Evolutionary conservation across 805 yeast species (phyloP), one percentile per base, ranked within the genome.

Genomic region (Pichia eremophila): DNA sequence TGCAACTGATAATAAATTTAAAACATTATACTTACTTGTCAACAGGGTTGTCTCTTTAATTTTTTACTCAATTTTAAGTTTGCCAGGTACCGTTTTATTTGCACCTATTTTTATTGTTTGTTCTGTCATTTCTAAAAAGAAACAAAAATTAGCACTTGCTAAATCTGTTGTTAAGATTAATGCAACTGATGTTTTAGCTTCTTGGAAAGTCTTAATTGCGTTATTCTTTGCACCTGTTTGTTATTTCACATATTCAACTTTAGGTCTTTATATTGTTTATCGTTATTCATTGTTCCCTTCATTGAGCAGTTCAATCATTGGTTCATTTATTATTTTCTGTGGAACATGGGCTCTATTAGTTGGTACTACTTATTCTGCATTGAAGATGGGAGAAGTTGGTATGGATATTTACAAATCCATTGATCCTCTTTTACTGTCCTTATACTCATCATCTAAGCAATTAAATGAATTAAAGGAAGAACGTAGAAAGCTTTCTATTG

Each of bases 121-220:
- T 40, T 83, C 83, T 57, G 66, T 70, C 43, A 82, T 86, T 40
- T 86, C 97, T 1, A 69, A 67, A 25, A 73, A 74, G 52, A 88
- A 90, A 64, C 91, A 89, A 25, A 72, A 69, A 47, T 71, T 76
- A 40, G 99, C 98, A 0, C 71, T 91, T 51, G 88, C 87, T 15
- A 77, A 74, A n/a, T 89, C 97, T 0, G 72, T 84, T 1, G 99
- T 91, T 17, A 91, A 91, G 62, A 81, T 91, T 50, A 81, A 78
- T 56, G 99, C 95, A 12, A 83, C 81, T 46, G 99, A 91, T 62
- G 97, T 91, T 12, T 74, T 93, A 45, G 98, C 96, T 0, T 88
- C 98, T 2, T 91, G 99, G 99, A 91, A 91, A 65, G 82, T 91
- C 28, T 69, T 91, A 49, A 85, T 91, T 44, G 85, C 93, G 15